A percentile compares a stretch with the other conserved stretches of the same genome.
These are phyloP conservation scores for Leonotis leonurus DNA, from an alignment of 257 asterid species.

Conservation along the genomic window DNA sequence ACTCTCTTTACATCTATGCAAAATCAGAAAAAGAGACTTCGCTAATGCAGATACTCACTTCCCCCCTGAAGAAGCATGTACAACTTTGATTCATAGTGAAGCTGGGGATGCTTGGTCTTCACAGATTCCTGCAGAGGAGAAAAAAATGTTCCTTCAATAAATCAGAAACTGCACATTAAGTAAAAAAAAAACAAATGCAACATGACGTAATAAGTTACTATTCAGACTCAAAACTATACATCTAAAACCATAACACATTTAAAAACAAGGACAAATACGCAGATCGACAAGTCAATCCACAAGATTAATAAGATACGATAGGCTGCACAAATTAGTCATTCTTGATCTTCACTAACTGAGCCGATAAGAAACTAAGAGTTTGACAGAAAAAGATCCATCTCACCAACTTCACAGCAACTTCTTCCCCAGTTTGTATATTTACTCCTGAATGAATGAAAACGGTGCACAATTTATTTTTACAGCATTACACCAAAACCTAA, in stretches of 20 bases:
- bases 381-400: slow-evolving; percentile 18
- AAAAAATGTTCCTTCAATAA: slow-evolving; percentile 6
- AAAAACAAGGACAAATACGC: background rate
- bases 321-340: background rate
- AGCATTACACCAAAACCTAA: background rate
- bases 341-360: background rate
- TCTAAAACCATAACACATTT: background rate
- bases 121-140: slow-evolving; percentile 60
- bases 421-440: slow-evolving; percentile 90
- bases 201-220: background rate
- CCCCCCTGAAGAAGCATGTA: slow-evolving; percentile 98
- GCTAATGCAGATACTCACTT: slow-evolving; percentile 45
- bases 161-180: slow-evolving; percentile 9
- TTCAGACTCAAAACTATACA: slow-evolving; percentile 1
- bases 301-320: background rate
- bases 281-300: background rate
- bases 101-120: slow-evolving; percentile 95
- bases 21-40: background rate
- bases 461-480: background rate
- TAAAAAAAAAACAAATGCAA: background rate
- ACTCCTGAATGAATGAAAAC: slow-evolving; percentile 46
- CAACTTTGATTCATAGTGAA: slow-evolving; percentile 89
- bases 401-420: slow-evolving; percentile 95
- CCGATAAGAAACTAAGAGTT: background rate
- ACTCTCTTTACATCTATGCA: background rate